phyloP scores from a whole-genome alignment of 441 rosid genomes.

The Manihot esculenta region DNA sequence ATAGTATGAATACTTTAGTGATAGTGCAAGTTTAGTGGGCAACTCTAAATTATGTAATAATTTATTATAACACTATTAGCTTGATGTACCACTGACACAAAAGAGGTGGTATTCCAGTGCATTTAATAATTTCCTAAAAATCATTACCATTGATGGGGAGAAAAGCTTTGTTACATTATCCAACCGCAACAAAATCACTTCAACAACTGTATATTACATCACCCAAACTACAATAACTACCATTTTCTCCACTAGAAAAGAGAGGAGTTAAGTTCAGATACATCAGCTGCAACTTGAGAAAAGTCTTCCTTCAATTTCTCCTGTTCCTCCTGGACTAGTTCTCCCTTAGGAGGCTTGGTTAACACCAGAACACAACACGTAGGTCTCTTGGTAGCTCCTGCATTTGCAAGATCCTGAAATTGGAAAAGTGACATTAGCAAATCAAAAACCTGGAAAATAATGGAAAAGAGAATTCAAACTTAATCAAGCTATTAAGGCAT shows the following conservation, averaged over 20 bases:
- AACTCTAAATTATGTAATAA: too few relatives aligned
- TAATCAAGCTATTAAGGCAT: too few relatives aligned
- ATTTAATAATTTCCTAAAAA: too few relatives aligned
- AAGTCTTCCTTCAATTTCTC: constrained; percentile 56
- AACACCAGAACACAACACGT: constrained; percentile 76
- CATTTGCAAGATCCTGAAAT: constrained; percentile 74
- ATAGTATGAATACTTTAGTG: too few relatives aligned
- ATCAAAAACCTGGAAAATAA: not conserved
- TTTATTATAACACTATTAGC: too few relatives aligned
- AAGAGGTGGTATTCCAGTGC: too few relatives aligned
- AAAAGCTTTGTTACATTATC: not conserved
- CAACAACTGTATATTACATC: constrained; percentile 11
- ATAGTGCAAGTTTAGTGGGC: too few relatives aligned
- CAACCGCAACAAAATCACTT: constrained; percentile 1
- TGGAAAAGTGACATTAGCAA: not conserved
- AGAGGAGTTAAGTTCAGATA: constrained; percentile 56
- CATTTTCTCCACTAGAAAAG: constrained; percentile 38
- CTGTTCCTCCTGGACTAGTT: constrained; percentile 52
- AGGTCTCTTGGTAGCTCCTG: constrained; percentile 78
- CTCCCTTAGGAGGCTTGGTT: constrained; percentile 74
- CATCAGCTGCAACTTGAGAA: constrained; percentile 55
- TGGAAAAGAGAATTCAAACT: not conserved
- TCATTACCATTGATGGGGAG: too few relatives aligned
- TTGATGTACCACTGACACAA: too few relatives aligned
- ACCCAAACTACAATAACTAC: constrained; percentile 6